phyloP scores from a whole-genome alignment of 192 early-diverging fungal species.

The Backusella psychrophila region DNA sequence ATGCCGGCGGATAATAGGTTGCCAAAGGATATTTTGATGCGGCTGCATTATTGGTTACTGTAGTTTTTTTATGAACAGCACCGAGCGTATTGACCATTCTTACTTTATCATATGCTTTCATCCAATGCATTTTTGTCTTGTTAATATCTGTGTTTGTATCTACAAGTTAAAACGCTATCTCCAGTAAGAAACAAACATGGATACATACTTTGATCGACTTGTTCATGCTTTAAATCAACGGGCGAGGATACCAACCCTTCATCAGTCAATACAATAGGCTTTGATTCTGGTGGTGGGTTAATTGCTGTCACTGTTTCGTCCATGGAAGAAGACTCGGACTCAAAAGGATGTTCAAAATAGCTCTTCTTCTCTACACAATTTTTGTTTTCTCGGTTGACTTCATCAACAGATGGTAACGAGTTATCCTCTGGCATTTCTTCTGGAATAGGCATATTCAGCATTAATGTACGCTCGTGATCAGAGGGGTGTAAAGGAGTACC shows the following conservation, averaged over 20 bases:
- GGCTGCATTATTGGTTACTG: constrained; percentile 16
- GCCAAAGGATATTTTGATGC: constrained; percentile 25
- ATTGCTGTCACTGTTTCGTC: not conserved
- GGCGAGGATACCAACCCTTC: not conserved
- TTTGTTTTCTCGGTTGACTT: constrained; percentile 14
- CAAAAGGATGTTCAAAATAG: constrained; percentile 36
- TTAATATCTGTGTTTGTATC: not conserved
- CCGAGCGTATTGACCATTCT: constrained; percentile 22
- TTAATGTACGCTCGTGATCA: constrained; percentile 19
- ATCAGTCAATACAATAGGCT: not conserved
- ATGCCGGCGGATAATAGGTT: constrained; percentile 31
- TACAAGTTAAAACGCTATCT: not conserved
- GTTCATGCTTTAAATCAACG: not conserved
- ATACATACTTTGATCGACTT: not conserved
- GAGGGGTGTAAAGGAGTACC: constrained; percentile 15
- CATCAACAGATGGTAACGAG: constrained; percentile 31
- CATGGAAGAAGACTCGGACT: constrained; percentile 13
- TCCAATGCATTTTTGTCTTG: constrained; percentile 20
- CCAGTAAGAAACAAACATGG: not conserved
- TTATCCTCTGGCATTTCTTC: constrained; percentile 9
- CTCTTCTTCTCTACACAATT: constrained; percentile 9
- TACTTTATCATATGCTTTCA: constrained; percentile 18
- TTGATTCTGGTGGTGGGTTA: not conserved
- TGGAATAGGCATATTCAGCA: constrained; percentile 18
- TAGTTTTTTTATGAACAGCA: constrained; percentile 41